Evolutionary conservation across 108 stramenopile species (phyloP), one percentile per base, ranked within the genome.

Genomic region (Schizochytrium sp.): DNA sequence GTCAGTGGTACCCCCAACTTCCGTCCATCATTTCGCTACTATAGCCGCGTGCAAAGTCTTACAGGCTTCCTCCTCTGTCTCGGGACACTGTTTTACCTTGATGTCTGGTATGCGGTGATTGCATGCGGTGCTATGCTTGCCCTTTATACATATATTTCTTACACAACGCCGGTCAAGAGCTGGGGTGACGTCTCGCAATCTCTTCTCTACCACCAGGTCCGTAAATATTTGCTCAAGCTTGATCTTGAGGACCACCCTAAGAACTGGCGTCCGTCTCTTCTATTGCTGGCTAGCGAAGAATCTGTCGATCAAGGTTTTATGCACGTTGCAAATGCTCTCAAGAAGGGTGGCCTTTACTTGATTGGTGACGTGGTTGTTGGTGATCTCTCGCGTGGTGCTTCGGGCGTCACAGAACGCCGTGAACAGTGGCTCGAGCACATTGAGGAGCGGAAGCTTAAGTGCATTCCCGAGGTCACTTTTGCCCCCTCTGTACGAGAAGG

Each of bases 1-100:
- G 28, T 89, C 56, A 88, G 88, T 47, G 88, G 89, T 44, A 87
- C 90, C n/a, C 90, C 90, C n/a, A 89, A 89, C 88, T 90, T 90
- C 72, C 88, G 90, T n/a, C 90, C 90, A 40, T 58, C 40, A 13
- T 90, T 90, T 87, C n/a, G 55, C 13, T 90, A 3, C 73, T 90
- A 87, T 88, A 87, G 76, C 7, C 87, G 90, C 87, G n/a, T 44
- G 38, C 87, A 87, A 42, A 87, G 83, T 53, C 72, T 90, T 41
- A 45, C n/a, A 10, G 90, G 90, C 3, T 55, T 83, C 50, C 28
- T 83, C 28, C 47, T 83, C 50, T 83, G 76, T 53, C 47, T 83
- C 5, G 76, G 76, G 17, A 49, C 53, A 0, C 76, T 83, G 28
- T 83, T 83, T 53, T 83, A 38, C 28, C 47, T 83, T 53, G 76